A percentile compares a stretch with the other conserved stretches of the same genome.
Conservation (phyloP, 768 basidiomycete genomes). For the Pluteus cervinus region DNA sequence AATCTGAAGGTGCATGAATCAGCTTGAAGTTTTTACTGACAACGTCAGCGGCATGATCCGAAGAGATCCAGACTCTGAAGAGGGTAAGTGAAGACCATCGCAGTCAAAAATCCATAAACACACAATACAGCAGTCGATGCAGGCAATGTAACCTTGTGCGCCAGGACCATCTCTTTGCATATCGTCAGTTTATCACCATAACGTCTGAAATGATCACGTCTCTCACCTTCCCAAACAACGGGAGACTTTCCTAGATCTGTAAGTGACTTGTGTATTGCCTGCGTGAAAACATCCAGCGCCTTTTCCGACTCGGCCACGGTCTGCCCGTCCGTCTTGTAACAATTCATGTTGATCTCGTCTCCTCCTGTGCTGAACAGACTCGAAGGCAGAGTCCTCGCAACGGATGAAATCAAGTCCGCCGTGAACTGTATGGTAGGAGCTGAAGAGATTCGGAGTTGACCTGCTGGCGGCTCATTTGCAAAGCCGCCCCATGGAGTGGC, state of each 20-base stretch:
- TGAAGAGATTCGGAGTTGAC: conserved; percentile 72
- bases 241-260: conserved; percentile 58
- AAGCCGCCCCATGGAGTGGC: conserved; percentile 53
- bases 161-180: conserved; percentile 58
- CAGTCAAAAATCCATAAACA: conserved; percentile 11
- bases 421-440: conserved; percentile 57
- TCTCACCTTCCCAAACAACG: conserved; percentile 74
- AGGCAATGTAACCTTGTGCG: conserved; percentile 39
- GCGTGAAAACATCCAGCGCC: conserved; percentile 59
- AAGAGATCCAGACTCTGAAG: conserved; percentile 67
- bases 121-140: conserved; percentile 56
- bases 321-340: conserved; percentile 56
- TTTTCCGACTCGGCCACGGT: conserved; percentile 56
- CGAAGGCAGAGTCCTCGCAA: conserved; percentile 48
- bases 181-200: conserved; percentile 21
- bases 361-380: conserved; percentile 77
- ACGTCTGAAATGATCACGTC: background rate
- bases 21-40: conserved; percentile 54
- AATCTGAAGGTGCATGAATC: conserved; percentile 67
- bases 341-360: conserved; percentile 68
- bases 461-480: conserved; percentile 74
- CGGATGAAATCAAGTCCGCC: conserved; percentile 41
- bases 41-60: conserved; percentile 51
- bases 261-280: conserved; percentile 53
- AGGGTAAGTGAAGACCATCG: background rate